Base-by-base conservation (phyloP, 306 rosid species). In the Comarum palustre region DNA sequence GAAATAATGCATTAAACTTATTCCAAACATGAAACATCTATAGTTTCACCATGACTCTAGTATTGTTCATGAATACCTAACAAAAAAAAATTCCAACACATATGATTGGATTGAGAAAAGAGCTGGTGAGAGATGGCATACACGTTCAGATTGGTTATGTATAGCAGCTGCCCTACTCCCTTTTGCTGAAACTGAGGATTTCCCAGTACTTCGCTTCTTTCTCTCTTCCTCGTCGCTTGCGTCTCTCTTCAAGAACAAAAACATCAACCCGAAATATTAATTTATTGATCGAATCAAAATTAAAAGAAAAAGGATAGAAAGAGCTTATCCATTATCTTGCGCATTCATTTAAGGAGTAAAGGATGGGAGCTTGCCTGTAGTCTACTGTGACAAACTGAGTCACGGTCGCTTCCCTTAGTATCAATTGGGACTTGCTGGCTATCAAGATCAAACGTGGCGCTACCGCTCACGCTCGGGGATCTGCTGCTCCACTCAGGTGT, bases 71-170 rank as follows among this genome's bases (percentile, higher is more conserved):
- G 61, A 54, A 54, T 54, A 54, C 29, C 32, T 54, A 54, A 22
- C 7, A 10, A 20, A 22, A 10, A 29, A 54, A 24, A 54, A 54
- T 24, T 54, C 61, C 61, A 54, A 58, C 17, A 43, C 6, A 66
- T 17, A 68, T 68, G 63, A 69, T 13, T 12, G 63, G 34, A 69
- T 68, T 46, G 17, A 46, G 8, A 45, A 17, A 69, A 32, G 36
- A 75, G 45, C 43, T 61, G 9, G 16, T 0, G 5, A 32, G 16
- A 15, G 31, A 3, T 22, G 15, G 41, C 81, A 68, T 64, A 94
- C 99, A 34, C 97, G 89, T 86, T 94, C 99, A n/a, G 99, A 94
- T 71, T 91, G 96, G 72, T 94, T 94, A 83, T 94, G 99, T 63
- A 90, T 83, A 5, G 90, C 93, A 25, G 96, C 97, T 45, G 96